These are phyloP conservation scores for Pythium apleroticum DNA, from an alignment of 352 stramenopile species.

Conservation along the genomic window DNA sequence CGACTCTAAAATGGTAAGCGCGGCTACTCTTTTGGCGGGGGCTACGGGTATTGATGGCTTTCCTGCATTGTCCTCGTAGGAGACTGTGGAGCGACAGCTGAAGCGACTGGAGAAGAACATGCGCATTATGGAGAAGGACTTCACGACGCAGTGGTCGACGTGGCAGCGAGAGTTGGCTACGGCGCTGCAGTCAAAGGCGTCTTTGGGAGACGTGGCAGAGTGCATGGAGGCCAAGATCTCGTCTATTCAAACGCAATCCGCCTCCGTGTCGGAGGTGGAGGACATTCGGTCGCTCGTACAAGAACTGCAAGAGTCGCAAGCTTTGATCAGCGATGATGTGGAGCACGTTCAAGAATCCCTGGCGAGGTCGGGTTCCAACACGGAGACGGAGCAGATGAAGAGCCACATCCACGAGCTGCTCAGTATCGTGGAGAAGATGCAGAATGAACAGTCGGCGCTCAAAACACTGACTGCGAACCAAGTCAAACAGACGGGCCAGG, in stretches of 20 bases:
- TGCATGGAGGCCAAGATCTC: background rate
- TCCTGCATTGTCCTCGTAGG: constrained; percentile 1
- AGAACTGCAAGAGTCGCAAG: constrained; percentile 1
- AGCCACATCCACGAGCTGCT: constrained; percentile 26
- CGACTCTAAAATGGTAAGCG: background rate
- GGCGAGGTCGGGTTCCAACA: background rate
- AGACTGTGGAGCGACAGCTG: constrained; percentile 10
- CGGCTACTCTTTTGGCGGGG: too few species aligned
- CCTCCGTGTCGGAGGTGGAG: background rate
- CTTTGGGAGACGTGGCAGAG: constrained; percentile 1
- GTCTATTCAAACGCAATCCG: background rate
- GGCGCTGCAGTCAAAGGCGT: constrained; percentile 8
- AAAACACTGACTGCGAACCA: constrained; percentile 7
- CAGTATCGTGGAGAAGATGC: constrained; percentile 25
- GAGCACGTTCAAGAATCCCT: background rate
- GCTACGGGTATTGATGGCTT: too few species aligned
- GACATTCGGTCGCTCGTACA: background rate
- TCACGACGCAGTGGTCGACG: constrained; percentile 2
- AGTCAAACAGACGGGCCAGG: background rate
- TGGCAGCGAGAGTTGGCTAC: constrained; percentile 3
- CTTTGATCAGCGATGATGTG: background rate
- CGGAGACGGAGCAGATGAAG: constrained; percentile 16
- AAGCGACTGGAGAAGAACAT: constrained; percentile 22
- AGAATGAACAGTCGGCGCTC: constrained; percentile 21
- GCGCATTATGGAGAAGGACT: constrained; percentile 1